These are phyloP conservation scores for Luzula sylvatica DNA, from an alignment of 176 grass and related monocot genomes.

Conservation along the genomic window DNA sequence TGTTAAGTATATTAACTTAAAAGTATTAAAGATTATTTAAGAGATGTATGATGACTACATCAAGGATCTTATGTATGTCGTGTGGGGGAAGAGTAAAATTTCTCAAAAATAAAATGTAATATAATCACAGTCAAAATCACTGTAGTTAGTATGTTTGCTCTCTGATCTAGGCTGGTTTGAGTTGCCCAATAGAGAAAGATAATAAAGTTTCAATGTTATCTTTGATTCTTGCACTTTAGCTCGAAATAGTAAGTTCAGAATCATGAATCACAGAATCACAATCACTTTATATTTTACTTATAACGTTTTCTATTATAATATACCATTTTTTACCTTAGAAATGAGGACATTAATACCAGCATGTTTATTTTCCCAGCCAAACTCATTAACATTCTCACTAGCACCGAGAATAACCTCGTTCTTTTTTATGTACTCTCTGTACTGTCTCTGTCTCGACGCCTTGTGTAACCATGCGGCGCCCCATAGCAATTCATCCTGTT, in stretches of 20 bases:
- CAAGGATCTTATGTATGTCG: too few species aligned
- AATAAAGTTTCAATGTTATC: neutral
- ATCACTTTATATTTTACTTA: too few species aligned
- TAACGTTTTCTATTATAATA: too few species aligned
- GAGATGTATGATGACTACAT: too few species aligned
- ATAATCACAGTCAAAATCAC: constrained; percentile 29
- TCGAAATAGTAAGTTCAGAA: too few species aligned
- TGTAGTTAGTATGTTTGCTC: constrained; percentile 1
- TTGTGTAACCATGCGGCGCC: constrained; percentile 90
- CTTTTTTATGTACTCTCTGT: constrained; percentile 66
- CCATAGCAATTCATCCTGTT: constrained; percentile 88
- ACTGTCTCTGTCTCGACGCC: constrained; percentile 46
- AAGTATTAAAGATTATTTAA: neutral
- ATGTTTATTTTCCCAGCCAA: constrained; percentile 97
- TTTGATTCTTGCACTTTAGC: constrained; percentile 5
- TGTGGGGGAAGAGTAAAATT: too few species aligned
- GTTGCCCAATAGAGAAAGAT: constrained; percentile 1
- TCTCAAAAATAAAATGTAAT: too few species aligned
- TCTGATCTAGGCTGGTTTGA: neutral
- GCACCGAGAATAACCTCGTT: constrained; percentile 78
- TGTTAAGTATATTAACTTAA: neutral
- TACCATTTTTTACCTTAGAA: constrained; percentile 44
- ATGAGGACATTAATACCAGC: constrained; percentile 92
- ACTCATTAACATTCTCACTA: constrained; percentile 64
- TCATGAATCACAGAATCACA: too few species aligned